A percentile compares a stretch with the other conserved stretches of the same genome.
phyloP scores from a whole-genome alignment of 2,329 filamentous ascomycete species.

The Falciphora oryzae region DNA sequence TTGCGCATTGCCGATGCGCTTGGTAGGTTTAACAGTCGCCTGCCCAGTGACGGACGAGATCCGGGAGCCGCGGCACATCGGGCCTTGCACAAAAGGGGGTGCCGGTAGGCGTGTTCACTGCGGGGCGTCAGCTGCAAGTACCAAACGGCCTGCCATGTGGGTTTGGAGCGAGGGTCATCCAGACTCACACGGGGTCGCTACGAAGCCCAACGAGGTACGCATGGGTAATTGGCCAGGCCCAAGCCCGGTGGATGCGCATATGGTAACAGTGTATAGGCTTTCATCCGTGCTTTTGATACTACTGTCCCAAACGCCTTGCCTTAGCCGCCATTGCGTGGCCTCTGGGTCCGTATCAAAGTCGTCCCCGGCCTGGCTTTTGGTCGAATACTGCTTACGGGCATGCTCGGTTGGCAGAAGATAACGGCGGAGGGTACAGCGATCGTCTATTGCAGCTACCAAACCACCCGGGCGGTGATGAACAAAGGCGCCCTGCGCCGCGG shows the following conservation, averaged over 20 bases:
- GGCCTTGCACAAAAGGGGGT: not conserved
- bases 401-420: not conserved
- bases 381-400: not conserved
- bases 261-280: too few species aligned
- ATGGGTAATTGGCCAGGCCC: too few species aligned
- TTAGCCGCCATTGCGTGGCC: not conserved
- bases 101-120: not conserved
- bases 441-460: not conserved
- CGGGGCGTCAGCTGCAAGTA: not conserved
- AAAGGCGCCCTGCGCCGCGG: not conserved
- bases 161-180: not conserved
- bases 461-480: conserved; percentile 1
- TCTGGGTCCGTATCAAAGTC: too few species aligned
- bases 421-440: not conserved
- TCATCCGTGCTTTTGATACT: too few species aligned
- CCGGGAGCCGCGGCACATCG: not conserved
- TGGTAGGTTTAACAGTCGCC: not conserved
- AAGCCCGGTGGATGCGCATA: too few species aligned
- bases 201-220: not conserved
- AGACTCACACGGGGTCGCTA: not conserved
- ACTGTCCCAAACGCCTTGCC: not conserved
- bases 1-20: not conserved
- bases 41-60: not conserved
- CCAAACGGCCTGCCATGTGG: not conserved
- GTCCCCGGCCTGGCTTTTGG: too few species aligned